phyloP scores from a whole-genome alignment of 306 rosid genomes.

The Clitoria ternatea region DNA sequence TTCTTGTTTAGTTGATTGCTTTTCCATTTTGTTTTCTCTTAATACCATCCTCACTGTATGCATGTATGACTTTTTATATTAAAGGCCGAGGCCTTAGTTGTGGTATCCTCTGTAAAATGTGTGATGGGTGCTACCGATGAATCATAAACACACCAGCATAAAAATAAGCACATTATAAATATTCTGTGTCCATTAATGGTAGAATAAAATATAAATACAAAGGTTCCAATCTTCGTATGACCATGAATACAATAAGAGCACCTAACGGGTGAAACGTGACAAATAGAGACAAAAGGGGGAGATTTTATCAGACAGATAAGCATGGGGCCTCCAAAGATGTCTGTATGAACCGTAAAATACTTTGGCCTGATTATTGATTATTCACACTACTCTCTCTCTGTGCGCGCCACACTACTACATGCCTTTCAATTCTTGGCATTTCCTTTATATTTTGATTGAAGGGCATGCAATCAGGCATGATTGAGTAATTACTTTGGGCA shows the following conservation, averaged over 20 bases:
- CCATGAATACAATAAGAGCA: background rate
- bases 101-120: background rate
- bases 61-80: background rate
- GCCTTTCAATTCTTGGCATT: background rate
- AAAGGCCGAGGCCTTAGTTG: conserved; percentile 3
- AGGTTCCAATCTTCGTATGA: background rate
- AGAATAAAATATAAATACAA: background rate
- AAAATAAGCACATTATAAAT: background rate
- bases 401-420: no score
- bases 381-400: background rate
- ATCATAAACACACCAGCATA: background rate
- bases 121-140: conserved; percentile 2
- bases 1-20: background rate
- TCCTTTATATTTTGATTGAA: background rate
- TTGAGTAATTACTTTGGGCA: conserved; percentile 9
- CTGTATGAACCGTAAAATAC: no score
- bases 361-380: background rate
- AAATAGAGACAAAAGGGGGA: background rate
- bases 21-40: background rate
- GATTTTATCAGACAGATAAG: background rate
- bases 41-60: background rate
- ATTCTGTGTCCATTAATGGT: background rate
- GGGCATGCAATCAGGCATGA: background rate
- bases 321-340: no score
- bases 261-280: background rate